phyloP scores from a whole-genome alignment of 371 early-diverging fungal genomes.

The Mortierella polycephala region DNA sequence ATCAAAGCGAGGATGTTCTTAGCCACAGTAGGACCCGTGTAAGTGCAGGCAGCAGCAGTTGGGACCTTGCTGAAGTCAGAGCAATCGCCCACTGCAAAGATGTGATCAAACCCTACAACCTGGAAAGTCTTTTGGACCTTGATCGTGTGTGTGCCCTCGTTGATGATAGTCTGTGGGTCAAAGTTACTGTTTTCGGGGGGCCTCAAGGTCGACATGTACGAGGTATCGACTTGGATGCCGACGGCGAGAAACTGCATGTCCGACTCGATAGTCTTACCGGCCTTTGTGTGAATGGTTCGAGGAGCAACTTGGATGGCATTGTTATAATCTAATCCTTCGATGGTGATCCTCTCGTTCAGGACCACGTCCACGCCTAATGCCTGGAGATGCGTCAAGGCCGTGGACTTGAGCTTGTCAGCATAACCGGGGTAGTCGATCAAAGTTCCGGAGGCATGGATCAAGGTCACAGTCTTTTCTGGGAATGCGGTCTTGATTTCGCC shows the following conservation, averaged over 20 bases:
- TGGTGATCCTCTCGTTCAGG: slow-evolving; percentile 65
- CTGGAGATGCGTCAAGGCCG: slow-evolving; percentile 60
- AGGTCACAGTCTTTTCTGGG: slow-evolving; percentile 62
- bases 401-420: slow-evolving; percentile 58
- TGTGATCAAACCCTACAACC: slow-evolving; percentile 64
- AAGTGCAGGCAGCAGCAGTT: slow-evolving; percentile 21
- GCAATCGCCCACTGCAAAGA: slow-evolving; percentile 78
- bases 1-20: slow-evolving; percentile 41
- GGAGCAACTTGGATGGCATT: slow-evolving; percentile 40
- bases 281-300: slow-evolving; percentile 53
- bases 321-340: slow-evolving; percentile 35
- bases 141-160: slow-evolving; percentile 53
- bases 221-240: slow-evolving; percentile 59
- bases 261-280: slow-evolving; percentile 56
- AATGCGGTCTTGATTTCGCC: slow-evolving; percentile 63
- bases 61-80: slow-evolving; percentile 58
- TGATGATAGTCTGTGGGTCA: slow-evolving; percentile 26
- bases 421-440: slow-evolving; percentile 58
- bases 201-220: slow-evolving; percentile 58
- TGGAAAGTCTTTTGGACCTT: slow-evolving; percentile 71
- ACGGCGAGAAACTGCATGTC: slow-evolving; percentile 60
- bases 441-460: slow-evolving; percentile 59
- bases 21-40: slow-evolving; percentile 19
- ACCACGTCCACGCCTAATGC: slow-evolving; percentile 72
- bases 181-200: slow-evolving; percentile 38